Percentiles rank a stretch among this genome's conserved stretches.
Conservation (phyloP, 2,329 filamentous ascomycete species). For the Colletotrichum melonis region DNA sequence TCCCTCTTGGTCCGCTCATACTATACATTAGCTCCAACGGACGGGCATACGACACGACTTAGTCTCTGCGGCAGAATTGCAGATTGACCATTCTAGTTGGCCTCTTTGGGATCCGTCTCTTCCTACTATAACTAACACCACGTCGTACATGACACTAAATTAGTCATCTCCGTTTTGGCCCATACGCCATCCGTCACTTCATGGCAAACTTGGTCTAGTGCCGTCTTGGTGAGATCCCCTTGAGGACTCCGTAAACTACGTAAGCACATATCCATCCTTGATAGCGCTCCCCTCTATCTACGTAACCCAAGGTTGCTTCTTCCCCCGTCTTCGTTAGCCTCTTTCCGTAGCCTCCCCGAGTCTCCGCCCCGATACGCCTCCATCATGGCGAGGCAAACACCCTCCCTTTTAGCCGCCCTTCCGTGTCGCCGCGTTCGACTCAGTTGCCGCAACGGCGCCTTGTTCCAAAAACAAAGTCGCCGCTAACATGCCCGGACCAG, state of each 20-base stretch:
- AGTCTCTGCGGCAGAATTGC: conserved; percentile 26
- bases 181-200: conserved; percentile 24
- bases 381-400: conserved; percentile 19
- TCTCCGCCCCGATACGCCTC: conserved; percentile 26
- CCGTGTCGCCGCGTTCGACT: conserved; percentile 17
- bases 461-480: conserved; percentile 9
- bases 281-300: conserved; percentile 1
- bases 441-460: conserved; percentile 31
- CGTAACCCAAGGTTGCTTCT: conserved; percentile 2
- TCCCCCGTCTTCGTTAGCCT: conserved; percentile 15
- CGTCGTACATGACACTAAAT: conserved; percentile 8
- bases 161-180: conserved; percentile 1
- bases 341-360: conserved; percentile 17
- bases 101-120: neutral
- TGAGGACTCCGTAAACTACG: conserved; percentile 2
- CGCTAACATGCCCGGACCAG: conserved; percentile 9
- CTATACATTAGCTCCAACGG: conserved; percentile 14
- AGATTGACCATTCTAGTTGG: conserved; percentile 14
- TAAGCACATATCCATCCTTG: neutral
- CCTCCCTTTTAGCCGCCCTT: conserved; percentile 1
- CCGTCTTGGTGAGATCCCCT: neutral
- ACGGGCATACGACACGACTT: conserved; percentile 7
- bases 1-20: neutral
- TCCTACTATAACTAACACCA: neutral
- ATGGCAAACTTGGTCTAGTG: conserved; percentile 10